phyloP scores from a whole-genome alignment of 192 early-diverging fungal species.

The Mortierella hygrophila region DNA sequence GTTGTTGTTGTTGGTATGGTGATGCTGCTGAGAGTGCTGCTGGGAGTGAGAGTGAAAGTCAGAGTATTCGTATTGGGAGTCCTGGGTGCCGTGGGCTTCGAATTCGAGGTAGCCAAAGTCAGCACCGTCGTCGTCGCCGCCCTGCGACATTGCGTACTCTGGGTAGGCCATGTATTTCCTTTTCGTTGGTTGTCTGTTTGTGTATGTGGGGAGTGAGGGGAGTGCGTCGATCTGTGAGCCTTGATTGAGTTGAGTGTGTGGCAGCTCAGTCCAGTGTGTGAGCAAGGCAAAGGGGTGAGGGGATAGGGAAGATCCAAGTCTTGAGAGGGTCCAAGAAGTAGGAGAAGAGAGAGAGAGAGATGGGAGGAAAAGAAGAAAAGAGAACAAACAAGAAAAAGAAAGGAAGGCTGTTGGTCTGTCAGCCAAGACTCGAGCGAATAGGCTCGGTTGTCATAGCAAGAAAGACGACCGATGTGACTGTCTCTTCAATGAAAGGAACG shows the following conservation, averaged over 20 bases:
- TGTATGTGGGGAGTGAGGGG: neutral
- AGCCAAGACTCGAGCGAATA: neutral
- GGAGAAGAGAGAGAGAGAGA: too few relatives aligned
- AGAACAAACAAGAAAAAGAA: neutral
- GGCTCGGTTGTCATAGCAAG: neutral
- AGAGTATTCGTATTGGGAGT: slow-evolving; percentile 77
- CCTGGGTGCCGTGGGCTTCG: slow-evolving; percentile 66
- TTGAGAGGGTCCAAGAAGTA: too few relatives aligned
- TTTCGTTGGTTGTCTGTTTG: neutral
- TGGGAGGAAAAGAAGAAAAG: neutral
- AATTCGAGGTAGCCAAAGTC: slow-evolving; percentile 72
- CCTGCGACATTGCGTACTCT: slow-evolving; percentile 56
- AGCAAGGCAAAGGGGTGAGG: too few relatives aligned
- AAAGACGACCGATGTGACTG: neutral
- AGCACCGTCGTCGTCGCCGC: slow-evolving; percentile 61
- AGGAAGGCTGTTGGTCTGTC: neutral
- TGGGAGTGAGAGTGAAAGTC: slow-evolving; percentile 49
- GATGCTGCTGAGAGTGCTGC: slow-evolving; percentile 49
- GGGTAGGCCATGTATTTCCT: slow-evolving; percentile 33
- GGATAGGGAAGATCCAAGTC: neutral
- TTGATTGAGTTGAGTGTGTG: neutral
- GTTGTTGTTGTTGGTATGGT: neutral
- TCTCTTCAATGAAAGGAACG: neutral
- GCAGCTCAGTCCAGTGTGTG: too few relatives aligned
- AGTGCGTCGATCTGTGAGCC: too few relatives aligned